Evolutionary conservation across 2,329 filamentous ascomycete genomes (phyloP), one percentile per base, ranked within the genome.

Genomic region (Pleomassaria siparia): DNA sequence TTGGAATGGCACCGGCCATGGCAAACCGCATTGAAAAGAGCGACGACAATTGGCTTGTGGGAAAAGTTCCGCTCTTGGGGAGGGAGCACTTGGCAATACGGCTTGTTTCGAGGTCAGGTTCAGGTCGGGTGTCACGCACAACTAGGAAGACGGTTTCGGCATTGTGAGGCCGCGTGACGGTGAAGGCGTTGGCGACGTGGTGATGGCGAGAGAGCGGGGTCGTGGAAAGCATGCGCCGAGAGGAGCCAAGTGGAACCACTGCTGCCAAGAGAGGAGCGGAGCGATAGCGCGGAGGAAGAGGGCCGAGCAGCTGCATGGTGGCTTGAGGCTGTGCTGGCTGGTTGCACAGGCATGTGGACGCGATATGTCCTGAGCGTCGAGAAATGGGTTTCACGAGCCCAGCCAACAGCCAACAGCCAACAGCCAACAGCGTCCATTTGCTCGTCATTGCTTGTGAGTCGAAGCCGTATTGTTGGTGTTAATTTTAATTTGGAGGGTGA

Each of bases 271-370:
- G 36, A 16, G 35, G 55, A 56, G 33, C 58, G 60, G 53, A 54
- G 47, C 56, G 58, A 54, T 46, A 40, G 47, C 40, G 35, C 41
- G 49, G 43, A 50, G 42, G 40, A n/a, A 42, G 32, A 43, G 40
- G 44, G 49, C 50, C 51, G 51, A 55, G 36, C 35, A 20, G 51
- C 35, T 60, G 60, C 60, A 59, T 63, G 56, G 57, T 50, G 62
- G 63, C 63, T 53, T 55, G 64, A 64, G 64, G 63, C 64, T 65
- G 62, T 66, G 64, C 55, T 40, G 46, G n/a, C 28, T 45, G 46
- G 25, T 42, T 40, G 16, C 46, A 43, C 30, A 48, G 49, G 59
- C n/a, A n/a, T n/a, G 39, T 47, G 32, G 20, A n/a, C 25, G 30
- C 25, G 48, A 44, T 46, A 22, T 42, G 44, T 43, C 52, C 36